Conservation (phyloP, 2,329 filamentous ascomycete species). For the Pezicula neosporulosa region DNA sequence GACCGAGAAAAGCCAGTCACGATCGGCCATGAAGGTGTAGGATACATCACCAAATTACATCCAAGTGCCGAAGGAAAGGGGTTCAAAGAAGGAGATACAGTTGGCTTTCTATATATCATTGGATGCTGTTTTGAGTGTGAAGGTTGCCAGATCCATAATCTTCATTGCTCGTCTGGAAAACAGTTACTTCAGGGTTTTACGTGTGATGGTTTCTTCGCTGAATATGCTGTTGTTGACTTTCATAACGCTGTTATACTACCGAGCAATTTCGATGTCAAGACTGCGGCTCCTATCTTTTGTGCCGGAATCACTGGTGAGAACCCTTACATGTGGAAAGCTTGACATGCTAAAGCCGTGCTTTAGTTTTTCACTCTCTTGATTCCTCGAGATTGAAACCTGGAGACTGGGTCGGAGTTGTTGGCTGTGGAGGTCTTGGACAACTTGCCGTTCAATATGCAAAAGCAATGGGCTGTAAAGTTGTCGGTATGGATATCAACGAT, state of each 20-base stretch:
- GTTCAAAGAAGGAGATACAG: constrained; percentile 38
- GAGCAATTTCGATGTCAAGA: constrained; percentile 28
- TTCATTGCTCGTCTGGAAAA: constrained; percentile 34
- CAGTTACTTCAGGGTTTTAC: constrained; percentile 38
- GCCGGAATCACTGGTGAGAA: constrained; percentile 39
- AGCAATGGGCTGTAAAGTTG: constrained; percentile 10
- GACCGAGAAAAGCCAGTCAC: constrained; percentile 20
- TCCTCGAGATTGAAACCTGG: constrained; percentile 32
- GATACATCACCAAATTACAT: constrained; percentile 36
- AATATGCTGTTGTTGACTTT: constrained; percentile 42
- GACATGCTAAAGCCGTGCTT: neutral
- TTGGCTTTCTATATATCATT: constrained; percentile 43
- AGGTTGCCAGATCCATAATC: constrained; percentile 40
- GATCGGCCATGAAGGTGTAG: constrained; percentile 44
- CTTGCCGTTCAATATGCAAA: constrained; percentile 9
- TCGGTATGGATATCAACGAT: constrained; percentile 9
- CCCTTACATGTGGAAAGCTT: constrained; percentile 9
- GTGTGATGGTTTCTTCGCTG: constrained; percentile 39
- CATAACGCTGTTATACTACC: constrained; percentile 38
- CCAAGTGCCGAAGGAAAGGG: constrained; percentile 32
- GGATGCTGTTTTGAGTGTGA: constrained; percentile 43
- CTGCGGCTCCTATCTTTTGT: constrained; percentile 41
- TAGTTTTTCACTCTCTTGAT: constrained; percentile 34
- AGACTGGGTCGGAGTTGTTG: constrained; percentile 15
- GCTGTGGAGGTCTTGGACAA: constrained; percentile 9